Evolutionary conservation across 257 asterid species (phyloP).

Genomic region (Solanum paucissectum): DNA sequence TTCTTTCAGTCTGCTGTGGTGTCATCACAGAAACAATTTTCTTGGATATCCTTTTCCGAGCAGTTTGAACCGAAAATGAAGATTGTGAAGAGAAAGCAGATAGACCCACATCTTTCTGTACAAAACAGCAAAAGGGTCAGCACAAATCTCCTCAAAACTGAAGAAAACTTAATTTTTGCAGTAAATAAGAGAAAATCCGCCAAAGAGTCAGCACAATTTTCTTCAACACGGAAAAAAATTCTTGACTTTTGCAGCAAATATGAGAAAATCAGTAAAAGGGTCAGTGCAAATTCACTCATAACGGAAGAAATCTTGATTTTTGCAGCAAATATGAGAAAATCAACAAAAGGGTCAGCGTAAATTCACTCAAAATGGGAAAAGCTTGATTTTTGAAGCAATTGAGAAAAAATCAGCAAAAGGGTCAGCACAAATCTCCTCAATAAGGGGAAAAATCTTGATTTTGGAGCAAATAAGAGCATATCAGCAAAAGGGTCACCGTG

Average conservation of each 20-base stretch:
- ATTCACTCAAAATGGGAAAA: neutral
- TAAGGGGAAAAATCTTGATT: neutral
- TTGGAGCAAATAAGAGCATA: neutral
- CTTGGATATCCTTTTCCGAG: constrained; percentile 34
- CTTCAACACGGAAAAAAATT: neutral
- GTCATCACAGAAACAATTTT: constrained; percentile 73
- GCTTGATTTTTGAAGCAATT: neutral
- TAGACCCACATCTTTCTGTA: constrained; percentile 56
- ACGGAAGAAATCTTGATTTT: neutral
- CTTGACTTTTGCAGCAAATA: neutral
- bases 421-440: neutral
- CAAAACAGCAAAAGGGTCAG: neutral
- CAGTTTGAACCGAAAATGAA: constrained; percentile 25
- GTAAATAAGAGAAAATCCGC: neutral
- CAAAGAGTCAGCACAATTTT: neutral
- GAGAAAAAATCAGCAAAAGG: neutral
- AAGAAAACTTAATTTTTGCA: neutral
- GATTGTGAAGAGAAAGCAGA: constrained; percentile 33
- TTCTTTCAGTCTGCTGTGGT: constrained; percentile 72
- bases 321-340: neutral
- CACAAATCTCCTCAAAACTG: neutral
- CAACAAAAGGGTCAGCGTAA: neutral
- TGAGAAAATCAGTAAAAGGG: neutral
- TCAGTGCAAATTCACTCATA: neutral
- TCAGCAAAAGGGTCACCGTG: neutral